Evolutionary conservation across 2,329 filamentous ascomycete species (phyloP).

Genomic region (Mollisiaceae sp.): DNA sequence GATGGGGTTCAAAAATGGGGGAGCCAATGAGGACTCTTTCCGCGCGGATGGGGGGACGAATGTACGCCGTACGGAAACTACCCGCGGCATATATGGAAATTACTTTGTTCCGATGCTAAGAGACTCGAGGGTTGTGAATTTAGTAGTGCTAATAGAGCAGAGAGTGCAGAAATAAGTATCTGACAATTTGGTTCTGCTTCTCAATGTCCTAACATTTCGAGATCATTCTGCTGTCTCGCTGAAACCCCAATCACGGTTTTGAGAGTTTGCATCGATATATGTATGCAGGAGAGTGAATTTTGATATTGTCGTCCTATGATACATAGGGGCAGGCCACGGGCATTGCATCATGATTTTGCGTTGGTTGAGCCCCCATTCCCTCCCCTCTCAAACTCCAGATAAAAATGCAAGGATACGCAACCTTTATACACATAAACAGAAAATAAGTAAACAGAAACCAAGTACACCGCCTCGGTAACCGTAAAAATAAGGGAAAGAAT

Average conservation of each 20-base stretch:
- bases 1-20: neutral
- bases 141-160: too few relatives aligned
- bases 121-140: too few relatives aligned
- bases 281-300: constrained; percentile 12
- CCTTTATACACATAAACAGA: neutral
- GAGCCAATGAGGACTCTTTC: neutral
- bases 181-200: too few relatives aligned
- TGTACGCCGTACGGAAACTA: neutral
- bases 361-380: neutral
- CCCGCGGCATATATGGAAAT: neutral
- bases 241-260: neutral
- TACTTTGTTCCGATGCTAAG: neutral
- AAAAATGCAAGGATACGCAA: neutral
- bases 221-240: too few relatives aligned
- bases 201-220: too few relatives aligned
- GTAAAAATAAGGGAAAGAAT: neutral
- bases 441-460: neutral
- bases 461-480: neutral
- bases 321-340: neutral
- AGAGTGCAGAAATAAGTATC: too few relatives aligned
- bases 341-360: neutral
- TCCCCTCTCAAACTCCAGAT: neutral
- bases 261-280: neutral
- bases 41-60: neutral
- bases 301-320: constrained; percentile 13